phyloP scores from a whole-genome alignment of 2,329 filamentous ascomycete genomes.

The Aspergillus ustus region DNA sequence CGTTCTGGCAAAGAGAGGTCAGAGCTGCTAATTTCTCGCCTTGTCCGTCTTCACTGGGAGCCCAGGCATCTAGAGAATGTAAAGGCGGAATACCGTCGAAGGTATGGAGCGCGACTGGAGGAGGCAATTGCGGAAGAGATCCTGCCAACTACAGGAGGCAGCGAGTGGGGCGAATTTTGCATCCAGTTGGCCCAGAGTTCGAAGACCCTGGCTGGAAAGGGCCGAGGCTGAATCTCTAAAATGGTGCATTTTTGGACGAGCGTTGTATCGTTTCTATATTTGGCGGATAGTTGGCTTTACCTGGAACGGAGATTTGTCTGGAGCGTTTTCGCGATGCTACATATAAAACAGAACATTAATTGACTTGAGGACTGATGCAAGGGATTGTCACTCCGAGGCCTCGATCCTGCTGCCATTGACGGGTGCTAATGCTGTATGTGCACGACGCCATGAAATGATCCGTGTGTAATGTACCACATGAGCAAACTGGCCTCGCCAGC shows the following conservation, averaged over 20 bases:
- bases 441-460: slow-evolving; percentile 7
- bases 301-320: neutral
- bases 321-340: neutral
- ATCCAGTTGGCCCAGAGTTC: slow-evolving; percentile 59
- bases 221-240: neutral
- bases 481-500: neutral
- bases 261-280: neutral
- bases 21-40: slow-evolving; percentile 83
- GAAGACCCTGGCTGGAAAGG: slow-evolving; percentile 22
- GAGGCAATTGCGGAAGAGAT: slow-evolving; percentile 79
- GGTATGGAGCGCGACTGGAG: slow-evolving; percentile 75
- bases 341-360: neutral
- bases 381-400: neutral
- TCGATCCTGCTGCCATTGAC: neutral
- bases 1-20: slow-evolving; percentile 74
- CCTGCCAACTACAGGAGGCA: slow-evolving; percentile 54
- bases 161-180: slow-evolving; percentile 77
- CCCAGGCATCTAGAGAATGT: slow-evolving; percentile 77
- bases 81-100: slow-evolving; percentile 77
- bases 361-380: neutral
- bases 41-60: slow-evolving; percentile 94
- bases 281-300: neutral
- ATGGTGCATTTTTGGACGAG: neutral
- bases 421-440: neutral
- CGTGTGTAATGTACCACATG: slow-evolving; percentile 5